A percentile compares a stretch with the other conserved stretches of the same genome.
phyloP scores from a whole-genome alignment of 1,139 yeast species.

The Debaryomyces psychrophilus region DNA sequence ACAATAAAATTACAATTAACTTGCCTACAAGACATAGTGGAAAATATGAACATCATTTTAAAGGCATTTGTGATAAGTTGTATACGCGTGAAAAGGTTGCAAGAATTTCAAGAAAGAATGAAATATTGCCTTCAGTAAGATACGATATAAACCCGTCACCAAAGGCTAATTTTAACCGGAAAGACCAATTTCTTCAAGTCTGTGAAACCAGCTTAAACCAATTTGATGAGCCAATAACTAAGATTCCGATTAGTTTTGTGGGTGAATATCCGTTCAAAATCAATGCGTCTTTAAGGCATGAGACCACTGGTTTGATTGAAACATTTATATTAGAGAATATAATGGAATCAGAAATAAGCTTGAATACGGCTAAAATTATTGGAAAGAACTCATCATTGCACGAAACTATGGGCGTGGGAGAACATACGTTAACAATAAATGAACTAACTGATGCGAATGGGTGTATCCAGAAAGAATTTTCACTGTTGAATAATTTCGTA shows the following conservation, averaged over 20 bases:
- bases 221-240: conserved; percentile 35
- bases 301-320: conserved; percentile 23
- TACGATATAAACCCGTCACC: conserved; percentile 72
- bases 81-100: conserved; percentile 55
- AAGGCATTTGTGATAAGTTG: conserved; percentile 64
- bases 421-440: conserved; percentile 59
- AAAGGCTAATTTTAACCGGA: conserved; percentile 49
- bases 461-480: conserved; percentile 54
- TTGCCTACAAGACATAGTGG: conserved; percentile 53
- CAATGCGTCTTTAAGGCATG: conserved; percentile 54
- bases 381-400: conserved; percentile 14
- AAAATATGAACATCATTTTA: conserved; percentile 60
- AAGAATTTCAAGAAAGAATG: conserved; percentile 24
- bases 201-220: conserved; percentile 57
- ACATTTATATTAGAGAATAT: conserved; percentile 19
- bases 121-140: conserved; percentile 46
- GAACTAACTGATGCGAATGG: conserved; percentile 71
- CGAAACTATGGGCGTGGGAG: conserved; percentile 34
- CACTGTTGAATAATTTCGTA: conserved; percentile 37
- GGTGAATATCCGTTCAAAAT: conserved; percentile 72
- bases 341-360: conserved; percentile 19
- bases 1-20: conserved; percentile 27
- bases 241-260: conserved; percentile 54
- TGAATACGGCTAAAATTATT: conserved; percentile 17
- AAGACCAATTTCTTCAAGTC: conserved; percentile 52